A percentile compares a stretch with the other conserved stretches of the same genome.
phyloP scores from a whole-genome alignment of 768 basidiomycete genomes.

The Gymnopilus dilepis region DNA sequence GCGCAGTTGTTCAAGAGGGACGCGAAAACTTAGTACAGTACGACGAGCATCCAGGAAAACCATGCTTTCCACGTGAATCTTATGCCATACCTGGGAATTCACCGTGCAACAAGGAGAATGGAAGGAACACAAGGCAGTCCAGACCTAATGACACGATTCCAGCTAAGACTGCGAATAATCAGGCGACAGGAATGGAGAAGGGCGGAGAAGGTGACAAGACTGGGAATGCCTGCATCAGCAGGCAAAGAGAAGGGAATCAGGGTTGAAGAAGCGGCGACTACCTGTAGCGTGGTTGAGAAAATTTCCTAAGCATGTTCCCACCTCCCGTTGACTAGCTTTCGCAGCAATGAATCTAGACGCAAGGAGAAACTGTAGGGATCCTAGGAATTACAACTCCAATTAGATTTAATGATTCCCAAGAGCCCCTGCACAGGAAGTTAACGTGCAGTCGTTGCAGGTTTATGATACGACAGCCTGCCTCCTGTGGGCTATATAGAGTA shows the following conservation, averaged over 20 bases:
- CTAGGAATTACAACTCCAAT: neutral
- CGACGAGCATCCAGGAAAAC: neutral
- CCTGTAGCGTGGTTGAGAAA: neutral
- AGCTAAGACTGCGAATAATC: neutral
- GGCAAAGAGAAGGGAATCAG: neutral
- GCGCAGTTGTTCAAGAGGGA: no score
- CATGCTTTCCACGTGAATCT: neutral
- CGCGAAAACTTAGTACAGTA: no score
- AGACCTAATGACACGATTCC: neutral
- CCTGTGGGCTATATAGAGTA: no score
- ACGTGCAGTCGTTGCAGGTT: no score
- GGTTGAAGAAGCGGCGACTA: constrained; percentile 11
- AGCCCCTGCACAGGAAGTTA: no score
- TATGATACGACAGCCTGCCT: no score
- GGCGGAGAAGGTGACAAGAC: neutral
- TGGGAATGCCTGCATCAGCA: neutral
- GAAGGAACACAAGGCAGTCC: neutral
- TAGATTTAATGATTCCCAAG: no score
- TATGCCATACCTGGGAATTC: neutral
- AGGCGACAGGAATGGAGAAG: neutral
- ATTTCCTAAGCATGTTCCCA: neutral
- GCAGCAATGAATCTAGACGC: neutral
- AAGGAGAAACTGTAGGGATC: neutral
- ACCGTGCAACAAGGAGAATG: neutral
- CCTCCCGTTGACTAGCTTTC: neutral